Evolutionary conservation across 495 filamentous ascomycete genomes (phyloP), one percentile per base, ranked within the genome.

Genomic region (Umbilicaria muhlenbergii): DNA sequence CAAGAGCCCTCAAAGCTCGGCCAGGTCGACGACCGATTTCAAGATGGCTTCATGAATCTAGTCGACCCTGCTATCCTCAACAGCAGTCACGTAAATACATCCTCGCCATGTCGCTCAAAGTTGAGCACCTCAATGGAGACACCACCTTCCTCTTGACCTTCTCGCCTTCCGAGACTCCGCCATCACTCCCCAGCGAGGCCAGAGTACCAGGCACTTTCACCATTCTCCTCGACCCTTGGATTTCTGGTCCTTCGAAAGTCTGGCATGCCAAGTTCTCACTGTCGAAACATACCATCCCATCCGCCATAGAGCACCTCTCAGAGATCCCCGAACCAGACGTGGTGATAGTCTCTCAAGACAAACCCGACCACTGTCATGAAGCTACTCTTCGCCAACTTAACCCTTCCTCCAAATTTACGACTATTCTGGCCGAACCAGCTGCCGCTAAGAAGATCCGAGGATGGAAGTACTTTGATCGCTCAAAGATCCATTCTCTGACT

Each of bases 151-250:
- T 81, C 15, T 64, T 85, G 21, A 69, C 73, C 40, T 79, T 83
- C 51, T 61, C 69, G 41, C 74, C 77, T 18, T 47, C 53, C 19
- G 51, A 38, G 12, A 47, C 45, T 63, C 58, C 39, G 56, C 46
- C 47, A 35, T 31, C 5, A 43, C 58, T 50, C 1, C 8, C 24
- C 24, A 28, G 24, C 8, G 24, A 28, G 6, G 8, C 8, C 24
- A 28, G 24, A 28, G 37, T 49, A 36, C 64, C 67, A 38, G 66
- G 66, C 17, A 67, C 73, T 1, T 83, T 78, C 56, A 74, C 70
- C 5, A 70, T 85, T 32, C 63, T 85, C 41, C 45, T 86, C 15
- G 81, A 86, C 50, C 81, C 81, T 15, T 86, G 81, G 79, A 63
- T 86, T 33, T 61, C 60, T 11, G 82, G 80, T 0, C 51, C 70